phyloP scores from a whole-genome alignment of 352 stramenopile species.

The Phytophthora melonis region DNA sequence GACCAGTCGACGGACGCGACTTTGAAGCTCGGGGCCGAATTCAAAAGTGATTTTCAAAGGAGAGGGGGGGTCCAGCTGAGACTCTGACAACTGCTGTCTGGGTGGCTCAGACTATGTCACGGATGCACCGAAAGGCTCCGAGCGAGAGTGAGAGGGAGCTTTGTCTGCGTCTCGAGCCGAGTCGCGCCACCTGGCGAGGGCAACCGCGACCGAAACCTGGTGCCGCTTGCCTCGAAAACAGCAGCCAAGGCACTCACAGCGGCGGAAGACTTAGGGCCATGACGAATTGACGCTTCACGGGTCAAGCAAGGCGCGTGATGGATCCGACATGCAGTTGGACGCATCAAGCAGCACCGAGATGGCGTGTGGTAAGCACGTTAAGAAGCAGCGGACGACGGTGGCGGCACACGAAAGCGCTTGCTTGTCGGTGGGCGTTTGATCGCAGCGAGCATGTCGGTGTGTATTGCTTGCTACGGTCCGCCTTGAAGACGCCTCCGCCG shows the following conservation, averaged over 20 bases:
- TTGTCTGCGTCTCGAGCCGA: slow-evolving; percentile 4
- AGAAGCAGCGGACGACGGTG: background rate
- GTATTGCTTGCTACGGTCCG: slow-evolving; percentile 5
- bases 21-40: slow-evolving; percentile 20
- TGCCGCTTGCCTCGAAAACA: slow-evolving; percentile 35
- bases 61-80: slow-evolving; percentile 18
- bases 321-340: background rate
- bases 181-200: slow-evolving; percentile 9
- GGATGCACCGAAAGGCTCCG: slow-evolving; percentile 41
- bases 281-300: slow-evolving; percentile 16
- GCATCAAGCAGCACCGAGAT: background rate
- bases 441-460: background rate
- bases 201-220: background rate
- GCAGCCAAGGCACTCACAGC: slow-evolving; percentile 25
- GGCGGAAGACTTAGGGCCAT: background rate
- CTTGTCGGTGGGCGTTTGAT: slow-evolving; percentile 2
- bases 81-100: slow-evolving; percentile 33
- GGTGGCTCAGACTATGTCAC: slow-evolving; percentile 49
- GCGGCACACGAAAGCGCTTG: background rate
- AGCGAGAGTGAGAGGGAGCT: slow-evolving; percentile 26
- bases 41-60: slow-evolving; percentile 40
- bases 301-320: too few relatives aligned
- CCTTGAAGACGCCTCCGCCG: slow-evolving; percentile 2
- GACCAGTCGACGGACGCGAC: background rate
- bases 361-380: slow-evolving; percentile 11